phyloP scores from a whole-genome alignment of 352 stramenopile species.

The Phytophthora palmivora region DNA sequence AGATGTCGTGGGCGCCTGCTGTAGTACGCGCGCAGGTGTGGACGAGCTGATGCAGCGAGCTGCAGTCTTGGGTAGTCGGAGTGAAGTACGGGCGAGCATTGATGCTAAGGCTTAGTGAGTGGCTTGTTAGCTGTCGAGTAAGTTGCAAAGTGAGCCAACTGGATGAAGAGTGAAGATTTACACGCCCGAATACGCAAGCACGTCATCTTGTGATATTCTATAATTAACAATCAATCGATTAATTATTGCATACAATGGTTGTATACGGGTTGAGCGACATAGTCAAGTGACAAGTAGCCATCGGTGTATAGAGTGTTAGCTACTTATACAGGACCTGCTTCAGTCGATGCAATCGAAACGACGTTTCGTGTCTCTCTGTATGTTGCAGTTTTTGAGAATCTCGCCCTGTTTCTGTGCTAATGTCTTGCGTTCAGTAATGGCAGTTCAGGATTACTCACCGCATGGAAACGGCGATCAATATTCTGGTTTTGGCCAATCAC shows the following conservation, averaged over 20 bases:
- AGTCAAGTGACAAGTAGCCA: neutral
- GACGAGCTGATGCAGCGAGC: conserved; percentile 43
- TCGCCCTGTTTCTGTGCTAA: conserved; percentile 7
- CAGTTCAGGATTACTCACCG: conserved; percentile 24
- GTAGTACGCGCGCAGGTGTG: conserved; percentile 39
- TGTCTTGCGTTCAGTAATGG: conserved; percentile 24
- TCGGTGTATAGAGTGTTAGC: neutral
- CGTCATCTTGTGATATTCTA: neutral
- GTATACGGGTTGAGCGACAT: neutral
- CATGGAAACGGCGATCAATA: neutral
- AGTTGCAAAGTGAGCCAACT: conserved; percentile 39
- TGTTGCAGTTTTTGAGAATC: conserved; percentile 42
- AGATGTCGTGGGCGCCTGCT: conserved; percentile 37
- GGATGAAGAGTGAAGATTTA: conserved; percentile 16
- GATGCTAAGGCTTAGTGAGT: neutral
- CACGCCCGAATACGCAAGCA: conserved; percentile 17
- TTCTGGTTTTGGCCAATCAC: neutral
- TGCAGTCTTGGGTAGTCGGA: conserved; percentile 36
- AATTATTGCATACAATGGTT: neutral
- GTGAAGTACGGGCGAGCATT: conserved; percentile 39
- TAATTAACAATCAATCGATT: neutral
- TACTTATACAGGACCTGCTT: neutral
- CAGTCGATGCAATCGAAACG: conserved; percentile 16
- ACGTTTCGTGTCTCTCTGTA: conserved; percentile 49
- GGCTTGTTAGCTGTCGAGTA: conserved; percentile 10